Conservation (phyloP, 2,329 filamentous ascomycete genomes). For the Diaporthe aspalathi region DNA sequence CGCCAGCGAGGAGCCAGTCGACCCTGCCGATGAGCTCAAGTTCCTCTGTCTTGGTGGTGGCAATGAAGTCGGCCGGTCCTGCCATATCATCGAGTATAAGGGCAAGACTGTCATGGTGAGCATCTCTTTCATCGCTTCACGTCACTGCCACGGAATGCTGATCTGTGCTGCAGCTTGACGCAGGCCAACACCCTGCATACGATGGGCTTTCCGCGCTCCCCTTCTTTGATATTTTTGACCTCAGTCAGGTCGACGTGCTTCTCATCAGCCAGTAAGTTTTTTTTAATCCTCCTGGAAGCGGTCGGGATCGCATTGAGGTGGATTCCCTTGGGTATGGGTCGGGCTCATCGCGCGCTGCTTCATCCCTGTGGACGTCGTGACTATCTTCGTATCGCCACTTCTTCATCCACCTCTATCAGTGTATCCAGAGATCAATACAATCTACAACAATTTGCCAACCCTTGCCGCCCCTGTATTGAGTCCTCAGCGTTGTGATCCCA, state of each 20-base stretch:
- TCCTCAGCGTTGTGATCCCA: slow-evolving; percentile 36
- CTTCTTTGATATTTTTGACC: slow-evolving; percentile 98
- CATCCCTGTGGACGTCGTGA: background rate
- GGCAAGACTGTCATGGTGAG: slow-evolving; percentile 98
- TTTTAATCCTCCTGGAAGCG: slow-evolving; percentile 36
- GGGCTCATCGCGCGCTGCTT: slow-evolving; percentile 39
- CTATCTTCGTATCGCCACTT: slow-evolving; percentile 2
- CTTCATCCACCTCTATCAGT: slow-evolving; percentile 34
- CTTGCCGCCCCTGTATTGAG: slow-evolving; percentile 39
- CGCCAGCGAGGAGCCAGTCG: slow-evolving; percentile 83
- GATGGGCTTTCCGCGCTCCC: slow-evolving; percentile 93
- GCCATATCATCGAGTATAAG: slow-evolving; percentile 98
- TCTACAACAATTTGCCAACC: slow-evolving; percentile 38
- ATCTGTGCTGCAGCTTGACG: slow-evolving; percentile 77
- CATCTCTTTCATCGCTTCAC: slow-evolving; percentile 33
- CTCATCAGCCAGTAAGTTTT: slow-evolving; percentile 96
- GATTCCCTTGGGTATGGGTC: slow-evolving; percentile 32
- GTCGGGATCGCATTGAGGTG: slow-evolving; percentile 37
- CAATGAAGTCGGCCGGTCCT: slow-evolving; percentile 96
- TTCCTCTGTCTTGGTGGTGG: slow-evolving; percentile 95
- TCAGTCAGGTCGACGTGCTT: slow-evolving; percentile 96
- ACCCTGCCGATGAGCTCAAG: slow-evolving; percentile 92
- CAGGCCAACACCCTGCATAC: slow-evolving; percentile 95
- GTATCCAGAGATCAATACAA: slow-evolving; percentile 47
- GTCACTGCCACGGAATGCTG: slow-evolving; percentile 28